phyloP scores from a whole-genome alignment of 1,139 yeast species.

The Zygoascus hellenicus region DNA sequence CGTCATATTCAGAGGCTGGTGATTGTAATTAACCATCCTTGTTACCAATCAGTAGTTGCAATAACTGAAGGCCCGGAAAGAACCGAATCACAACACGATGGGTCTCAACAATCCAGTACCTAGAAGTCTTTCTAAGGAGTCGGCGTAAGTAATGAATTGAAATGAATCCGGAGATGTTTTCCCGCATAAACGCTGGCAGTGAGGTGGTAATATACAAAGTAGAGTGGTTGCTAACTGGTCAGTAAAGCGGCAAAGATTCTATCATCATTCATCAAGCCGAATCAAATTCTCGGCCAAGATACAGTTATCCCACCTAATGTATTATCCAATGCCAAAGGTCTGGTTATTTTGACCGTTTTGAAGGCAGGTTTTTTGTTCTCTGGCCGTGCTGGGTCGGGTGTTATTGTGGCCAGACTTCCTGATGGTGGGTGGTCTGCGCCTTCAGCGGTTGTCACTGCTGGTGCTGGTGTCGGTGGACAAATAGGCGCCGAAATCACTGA shows the following conservation, averaged over 20 bases:
- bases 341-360: constrained; percentile 86
- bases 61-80: too few relatives aligned
- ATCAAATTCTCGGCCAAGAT: constrained; percentile 86
- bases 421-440: constrained; percentile 99
- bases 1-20: too few relatives aligned
- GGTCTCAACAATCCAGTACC: constrained; percentile 95
- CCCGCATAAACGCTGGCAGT: too few relatives aligned
- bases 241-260: constrained; percentile 95
- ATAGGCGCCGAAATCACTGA: constrained; percentile 96
- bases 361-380: constrained; percentile 95
- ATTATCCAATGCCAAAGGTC: constrained; percentile 84
- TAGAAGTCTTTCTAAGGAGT: constrained; percentile 78
- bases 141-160: constrained; percentile 52
- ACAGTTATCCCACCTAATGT: constrained; percentile 84
- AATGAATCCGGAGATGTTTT: background rate
- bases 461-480: constrained; percentile 99
- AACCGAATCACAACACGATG: constrained; percentile 33
- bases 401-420: constrained; percentile 85
- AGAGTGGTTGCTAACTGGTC: constrained; percentile 8
- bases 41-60: too few relatives aligned
- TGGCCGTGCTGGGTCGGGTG: constrained; percentile 97
- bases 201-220: too few relatives aligned
- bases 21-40: too few relatives aligned
- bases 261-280: constrained; percentile 89
- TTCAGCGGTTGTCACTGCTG: constrained; percentile 90